A percentile compares a stretch with the other conserved stretches of the same genome.
Evolutionary conservation across 441 rosid species (phyloP).

Genomic region (Geranium incanum): DNA sequence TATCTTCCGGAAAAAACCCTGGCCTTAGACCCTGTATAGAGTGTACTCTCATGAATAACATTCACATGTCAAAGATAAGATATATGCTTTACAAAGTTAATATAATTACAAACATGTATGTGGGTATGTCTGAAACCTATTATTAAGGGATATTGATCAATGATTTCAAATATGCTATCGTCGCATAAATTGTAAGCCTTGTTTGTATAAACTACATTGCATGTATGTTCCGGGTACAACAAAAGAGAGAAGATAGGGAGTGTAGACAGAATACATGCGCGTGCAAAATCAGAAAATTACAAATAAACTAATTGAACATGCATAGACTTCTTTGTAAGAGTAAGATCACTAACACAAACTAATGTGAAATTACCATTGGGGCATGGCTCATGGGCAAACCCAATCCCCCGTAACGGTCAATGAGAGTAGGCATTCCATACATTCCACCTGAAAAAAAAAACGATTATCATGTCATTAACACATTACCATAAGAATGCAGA

Average conservation of each 20-base stretch:
- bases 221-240: neutral
- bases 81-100: neutral
- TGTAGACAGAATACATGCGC: no score
- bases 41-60: slow-evolving; percentile 12
- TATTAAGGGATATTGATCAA: neutral
- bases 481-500: neutral
- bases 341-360: no score
- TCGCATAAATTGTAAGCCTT: no score
- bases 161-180: neutral
- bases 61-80: neutral
- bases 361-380: no score
- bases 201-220: neutral
- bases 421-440: no score
- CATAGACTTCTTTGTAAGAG: neutral
- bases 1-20: slow-evolving; percentile 69
- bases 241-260: neutral
- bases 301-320: neutral
- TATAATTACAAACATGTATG: neutral
- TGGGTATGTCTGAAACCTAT: neutral
- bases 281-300: no score
- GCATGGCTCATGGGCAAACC: no score
- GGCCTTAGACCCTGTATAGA: slow-evolving; percentile 76
- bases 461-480: neutral
- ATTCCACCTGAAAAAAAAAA: slow-evolving; percentile 1
- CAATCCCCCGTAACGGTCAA: no score